Percentiles rank a stretch among this genome's conserved stretches.
Conservation (phyloP, 2,329 filamentous ascomycete genomes). For the Phialophora tarda region DNA sequence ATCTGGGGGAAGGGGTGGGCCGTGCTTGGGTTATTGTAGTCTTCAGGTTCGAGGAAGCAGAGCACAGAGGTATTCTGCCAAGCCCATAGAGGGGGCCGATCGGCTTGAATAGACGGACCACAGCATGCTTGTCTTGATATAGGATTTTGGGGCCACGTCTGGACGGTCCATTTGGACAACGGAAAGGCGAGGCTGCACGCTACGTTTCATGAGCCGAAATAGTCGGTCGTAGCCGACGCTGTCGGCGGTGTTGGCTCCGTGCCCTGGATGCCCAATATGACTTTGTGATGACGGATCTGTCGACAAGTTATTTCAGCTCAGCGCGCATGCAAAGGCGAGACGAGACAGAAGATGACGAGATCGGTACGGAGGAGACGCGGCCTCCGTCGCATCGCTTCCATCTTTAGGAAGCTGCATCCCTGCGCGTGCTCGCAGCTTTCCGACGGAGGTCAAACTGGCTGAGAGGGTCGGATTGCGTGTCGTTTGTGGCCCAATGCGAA, state of each 20-base stretch:
- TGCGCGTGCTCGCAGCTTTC: background rate
- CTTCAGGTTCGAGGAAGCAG: background rate
- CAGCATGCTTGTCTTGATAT: conserved; percentile 1
- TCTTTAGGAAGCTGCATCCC: conserved; percentile 13
- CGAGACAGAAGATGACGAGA: background rate
- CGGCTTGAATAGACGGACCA: background rate
- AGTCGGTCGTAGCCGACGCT: background rate
- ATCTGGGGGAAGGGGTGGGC: background rate
- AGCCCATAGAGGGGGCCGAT: background rate
- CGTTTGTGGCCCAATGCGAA: background rate
- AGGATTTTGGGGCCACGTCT: conserved; percentile 2
- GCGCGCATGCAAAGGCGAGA: background rate
- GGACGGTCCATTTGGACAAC: conserved; percentile 5
- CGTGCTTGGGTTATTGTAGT: background rate
- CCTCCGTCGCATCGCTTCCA: conserved; percentile 9
- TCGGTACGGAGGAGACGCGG: background rate
- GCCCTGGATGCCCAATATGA: background rate
- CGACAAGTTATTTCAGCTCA: background rate
- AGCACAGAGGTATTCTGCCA: background rate
- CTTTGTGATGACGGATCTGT: background rate
- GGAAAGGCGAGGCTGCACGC: conserved; percentile 4
- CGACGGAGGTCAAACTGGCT: background rate
- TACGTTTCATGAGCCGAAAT: conserved; percentile 10
- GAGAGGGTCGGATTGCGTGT: background rate
- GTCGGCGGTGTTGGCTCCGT: background rate